Base-by-base conservation (phyloP, 2,329 filamentous ascomycete species). In the Pseudogymnoascus sp. region DNA sequence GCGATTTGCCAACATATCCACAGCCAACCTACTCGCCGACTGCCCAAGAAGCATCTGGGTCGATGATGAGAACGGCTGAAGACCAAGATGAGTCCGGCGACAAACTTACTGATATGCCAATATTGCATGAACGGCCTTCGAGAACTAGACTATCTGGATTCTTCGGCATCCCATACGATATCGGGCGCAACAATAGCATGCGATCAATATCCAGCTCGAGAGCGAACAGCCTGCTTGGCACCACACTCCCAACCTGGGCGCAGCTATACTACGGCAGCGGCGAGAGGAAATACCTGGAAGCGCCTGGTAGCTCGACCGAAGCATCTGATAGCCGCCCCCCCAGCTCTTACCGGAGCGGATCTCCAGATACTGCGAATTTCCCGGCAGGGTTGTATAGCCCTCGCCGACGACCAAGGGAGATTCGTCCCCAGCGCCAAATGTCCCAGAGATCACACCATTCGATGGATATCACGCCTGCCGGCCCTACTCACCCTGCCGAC, bases 181-280 rank as follows among this genome's bases (percentile, higher is more conserved):
- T 67, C 64, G 68, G 67, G 25, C 70, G 72, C 5, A 68, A 69
- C 13, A 70, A 67, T 61, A 72, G 70, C 1, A 71, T 72, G 67
- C 67, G 67, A 37, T 72, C 71, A 13, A 68, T 67, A 9, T 60
- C 72, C 3, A 76, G 75, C 35, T 81, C 79, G 10, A 74, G 75
- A 55, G 73, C 77, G 18, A 81, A 77, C 63, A 73, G 75, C 25
- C 66, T 78, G 29, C 67, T 77, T 59, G 73, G 73, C n/a, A 72
- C 71, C 37, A 66, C 66, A 15, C 72, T 79, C 45, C 79, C 80
- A 1, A 72, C 76, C 6, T 82, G 80, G 72, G 75, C 74, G 40
- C 85, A 80, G 67, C 75, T 90, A 13, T 92, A 91, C 73, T 92
- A 92, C 71, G 84, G 85, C 36, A 85, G 84, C 60, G 85, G 86